Percentiles rank a stretch among this genome's conserved stretches.
Evolutionary conservation across 805 yeast genomes (phyloP).

Genomic region (Candida fluviatilis): DNA sequence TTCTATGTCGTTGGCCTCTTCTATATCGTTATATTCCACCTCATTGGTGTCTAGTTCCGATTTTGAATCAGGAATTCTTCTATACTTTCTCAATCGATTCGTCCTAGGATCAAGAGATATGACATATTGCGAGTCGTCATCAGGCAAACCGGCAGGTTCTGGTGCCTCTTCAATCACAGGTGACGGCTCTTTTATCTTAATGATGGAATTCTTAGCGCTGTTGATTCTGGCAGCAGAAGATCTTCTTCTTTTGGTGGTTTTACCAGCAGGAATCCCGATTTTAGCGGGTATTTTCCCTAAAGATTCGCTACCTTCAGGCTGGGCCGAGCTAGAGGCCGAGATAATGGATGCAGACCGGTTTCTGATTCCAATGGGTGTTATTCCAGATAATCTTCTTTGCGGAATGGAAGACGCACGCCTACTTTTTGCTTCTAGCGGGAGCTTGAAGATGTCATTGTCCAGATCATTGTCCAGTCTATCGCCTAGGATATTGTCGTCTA

Average conservation of each 20-base stretch:
- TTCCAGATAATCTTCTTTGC: constrained; percentile 36
- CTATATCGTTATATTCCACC: no score
- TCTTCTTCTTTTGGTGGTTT: constrained; percentile 25
- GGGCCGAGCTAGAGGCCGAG: constrained; percentile 14
- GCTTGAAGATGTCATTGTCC: constrained; percentile 19
- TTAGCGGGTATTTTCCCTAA: constrained; percentile 22
- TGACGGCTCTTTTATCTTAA: constrained; percentile 4
- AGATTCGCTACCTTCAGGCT: constrained; percentile 6
- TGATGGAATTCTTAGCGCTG: constrained; percentile 8
- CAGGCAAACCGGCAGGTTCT: constrained; percentile 4
- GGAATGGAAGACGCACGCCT: constrained; percentile 26
- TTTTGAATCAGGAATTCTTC: no score
- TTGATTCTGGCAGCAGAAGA: constrained; percentile 16
- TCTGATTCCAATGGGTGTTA: constrained; percentile 19
- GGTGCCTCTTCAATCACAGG: constrained; percentile 7
- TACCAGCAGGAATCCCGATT: constrained; percentile 35
- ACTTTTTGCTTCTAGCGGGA: constrained; percentile 14
- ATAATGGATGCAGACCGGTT: constrained; percentile 29
- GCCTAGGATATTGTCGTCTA: constrained; percentile 13
- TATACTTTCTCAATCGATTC: constrained; percentile 24
- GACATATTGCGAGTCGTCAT: constrained; percentile 16
- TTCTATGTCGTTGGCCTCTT: constrained; percentile 9
- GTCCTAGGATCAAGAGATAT: constrained; percentile 31
- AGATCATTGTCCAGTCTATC: constrained; percentile 17
- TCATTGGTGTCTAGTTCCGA: no score